Evolutionary conservation across 345 rosid species (phyloP), one percentile per base, ranked within the genome.

Genomic region (Murraya koenigii): DNA sequence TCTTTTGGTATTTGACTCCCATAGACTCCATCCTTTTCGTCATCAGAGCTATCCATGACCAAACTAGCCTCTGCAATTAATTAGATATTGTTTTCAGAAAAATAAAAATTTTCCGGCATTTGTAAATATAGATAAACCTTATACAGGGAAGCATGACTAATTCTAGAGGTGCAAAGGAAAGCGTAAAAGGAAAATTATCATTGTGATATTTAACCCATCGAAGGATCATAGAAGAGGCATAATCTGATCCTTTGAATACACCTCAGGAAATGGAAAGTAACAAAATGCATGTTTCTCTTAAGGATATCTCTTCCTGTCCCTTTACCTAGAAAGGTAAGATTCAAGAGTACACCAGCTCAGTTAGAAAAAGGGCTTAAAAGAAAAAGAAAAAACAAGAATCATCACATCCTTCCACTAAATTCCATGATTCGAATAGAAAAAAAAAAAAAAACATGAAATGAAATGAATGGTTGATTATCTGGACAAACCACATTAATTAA

Each of bases 31-130:
- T 88, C 92, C 77, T 82, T 88, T 56, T 85, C 91, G 66, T 86
- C 93, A 79, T 83, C 93, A 66, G 87, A 84, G 80, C 83, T 89
- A 77, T 81, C 91, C 97, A 90, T 92, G 71, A 75, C 61, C 80
- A 83, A 41, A 26, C 76, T 49, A 52, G 63, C 76, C 78, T 75
- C 86, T 78, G 82, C 82, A 19, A 49, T 28, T 15, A 7, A 66
- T 69, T 26, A 44, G 19, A 70, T 25, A 72, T 62, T 39, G 44
- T 47, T 64, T 4, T 32, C 17, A 28, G 23, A 76, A 17, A 56
- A 14, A 26, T 36, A 38, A 68, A 52, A 28, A n/a, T 10, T 8
- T 25, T 22, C 14, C 10, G 28, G 44, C 25, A 13, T 39, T 54
- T 32, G 56, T 3, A 55, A 36, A 65, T 7, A 41, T 23, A 22